These are phyloP conservation scores for Ascosphaera acerosa DNA, from an alignment of 2,329 filamentous ascomycete species.

Conservation along the genomic window DNA sequence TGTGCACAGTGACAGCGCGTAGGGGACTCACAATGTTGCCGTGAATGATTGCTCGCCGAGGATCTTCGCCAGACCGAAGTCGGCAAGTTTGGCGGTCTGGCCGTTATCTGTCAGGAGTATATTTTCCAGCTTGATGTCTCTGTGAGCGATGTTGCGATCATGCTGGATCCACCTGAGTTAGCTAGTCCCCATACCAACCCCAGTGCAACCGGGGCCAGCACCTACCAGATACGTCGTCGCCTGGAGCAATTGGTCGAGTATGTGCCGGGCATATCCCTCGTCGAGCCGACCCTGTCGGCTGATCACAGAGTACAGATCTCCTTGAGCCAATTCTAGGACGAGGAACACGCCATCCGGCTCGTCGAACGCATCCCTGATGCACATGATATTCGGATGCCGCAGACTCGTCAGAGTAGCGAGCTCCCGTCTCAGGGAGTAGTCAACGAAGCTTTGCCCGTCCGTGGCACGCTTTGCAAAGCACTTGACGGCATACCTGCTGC, in stretches of 20 bases:
- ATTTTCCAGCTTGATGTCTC: constrained; percentile 95
- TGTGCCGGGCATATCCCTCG: constrained; percentile 58
- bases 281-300: constrained; percentile 71
- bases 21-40: constrained; percentile 44
- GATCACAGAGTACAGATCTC: constrained; percentile 90
- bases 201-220: too few relatives aligned
- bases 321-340: constrained; percentile 76
- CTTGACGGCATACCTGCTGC: constrained; percentile 73
- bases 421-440: constrained; percentile 32
- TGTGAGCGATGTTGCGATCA: constrained; percentile 87
- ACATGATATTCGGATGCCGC: constrained; percentile 77
- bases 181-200: too few relatives aligned
- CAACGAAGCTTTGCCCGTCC: background rate
- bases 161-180: too few relatives aligned
- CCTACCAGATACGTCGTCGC: constrained; percentile 84
- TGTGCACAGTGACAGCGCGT: background rate
- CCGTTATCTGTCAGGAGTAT: constrained; percentile 72
- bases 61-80: constrained; percentile 94
- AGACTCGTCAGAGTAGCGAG: constrained; percentile 95
- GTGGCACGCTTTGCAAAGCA: constrained; percentile 59
- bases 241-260: constrained; percentile 80
- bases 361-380: constrained; percentile 84
- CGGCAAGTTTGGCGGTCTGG: constrained; percentile 69
- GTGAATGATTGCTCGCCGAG: constrained; percentile 97
- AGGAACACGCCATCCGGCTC: constrained; percentile 78